Evolutionary conservation across 176 grass and related monocot species (phyloP).

Genomic region (Olyra latifolia): DNA sequence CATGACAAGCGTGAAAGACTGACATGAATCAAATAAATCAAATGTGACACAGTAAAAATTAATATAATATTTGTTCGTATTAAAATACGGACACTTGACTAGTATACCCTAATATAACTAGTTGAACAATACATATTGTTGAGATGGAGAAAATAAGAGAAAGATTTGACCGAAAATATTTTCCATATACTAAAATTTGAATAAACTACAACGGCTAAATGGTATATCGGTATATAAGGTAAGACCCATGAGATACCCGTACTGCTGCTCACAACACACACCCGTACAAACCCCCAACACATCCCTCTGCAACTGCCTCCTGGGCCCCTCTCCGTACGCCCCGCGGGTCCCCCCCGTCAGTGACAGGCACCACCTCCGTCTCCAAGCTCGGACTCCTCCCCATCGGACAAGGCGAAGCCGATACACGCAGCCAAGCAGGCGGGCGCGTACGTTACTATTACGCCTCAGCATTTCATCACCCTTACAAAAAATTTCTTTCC

Average conservation of each 20-base stretch:
- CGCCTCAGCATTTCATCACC: neutral
- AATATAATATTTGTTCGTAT: no score
- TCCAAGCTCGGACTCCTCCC: neutral
- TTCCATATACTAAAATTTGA: neutral
- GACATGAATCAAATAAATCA: no score
- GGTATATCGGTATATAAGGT: no score
- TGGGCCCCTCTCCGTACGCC: neutral
- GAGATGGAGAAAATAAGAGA: neutral
- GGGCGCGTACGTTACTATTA: conserved; percentile 29
- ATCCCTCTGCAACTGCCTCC: neutral
- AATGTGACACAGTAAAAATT: no score
- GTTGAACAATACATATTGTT: neutral
- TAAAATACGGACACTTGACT: no score
- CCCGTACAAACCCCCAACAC: neutral
- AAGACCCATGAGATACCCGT: neutral
- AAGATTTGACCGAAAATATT: neutral
- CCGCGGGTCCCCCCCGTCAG: neutral
- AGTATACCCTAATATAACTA: no score
- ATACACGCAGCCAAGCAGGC: neutral
- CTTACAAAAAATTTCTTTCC: neutral
- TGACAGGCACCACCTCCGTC: neutral
- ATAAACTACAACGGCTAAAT: neutral
- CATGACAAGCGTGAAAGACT: no score
- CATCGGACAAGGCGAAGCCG: neutral
- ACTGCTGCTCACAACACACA: neutral